phyloP scores from a whole-genome alignment of 306 rosid genomes.

The Cicer bijugum region DNA sequence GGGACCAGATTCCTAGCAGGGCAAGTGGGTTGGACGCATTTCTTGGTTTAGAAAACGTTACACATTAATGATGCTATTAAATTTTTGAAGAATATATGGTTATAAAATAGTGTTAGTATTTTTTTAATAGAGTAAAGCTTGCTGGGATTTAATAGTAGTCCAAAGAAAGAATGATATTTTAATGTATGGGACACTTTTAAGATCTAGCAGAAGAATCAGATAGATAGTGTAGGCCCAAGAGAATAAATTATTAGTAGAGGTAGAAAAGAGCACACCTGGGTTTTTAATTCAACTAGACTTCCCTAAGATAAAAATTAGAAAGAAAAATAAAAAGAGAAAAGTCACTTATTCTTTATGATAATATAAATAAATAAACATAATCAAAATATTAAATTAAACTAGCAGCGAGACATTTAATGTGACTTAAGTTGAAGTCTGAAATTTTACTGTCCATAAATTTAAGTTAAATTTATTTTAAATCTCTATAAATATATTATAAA shows the following conservation, averaged over 20 bases:
- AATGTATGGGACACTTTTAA: slow-evolving; percentile 56
- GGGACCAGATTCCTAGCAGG: slow-evolving; percentile 57
- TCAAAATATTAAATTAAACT: not conserved
- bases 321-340: slow-evolving; percentile 18
- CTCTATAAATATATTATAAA: too few species aligned
- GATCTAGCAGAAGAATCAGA: slow-evolving; percentile 67
- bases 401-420: too few species aligned
- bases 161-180: slow-evolving; percentile 42
- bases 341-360: slow-evolving; percentile 17
- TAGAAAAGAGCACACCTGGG: slow-evolving; percentile 50
- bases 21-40: slow-evolving; percentile 52
- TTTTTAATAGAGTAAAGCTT: slow-evolving; percentile 17
- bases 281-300: slow-evolving; percentile 41
- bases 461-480: too few species aligned
- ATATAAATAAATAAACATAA: not conserved
- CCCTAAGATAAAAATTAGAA: slow-evolving; percentile 51
- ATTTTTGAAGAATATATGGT: slow-evolving; percentile 33
- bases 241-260: slow-evolving; percentile 44
- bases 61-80: slow-evolving; percentile 45
- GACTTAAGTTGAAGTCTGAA: too few species aligned
- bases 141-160: not conserved
- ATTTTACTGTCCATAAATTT: too few species aligned
- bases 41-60: slow-evolving; percentile 50
- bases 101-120: slow-evolving; percentile 26
- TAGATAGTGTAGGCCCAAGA: slow-evolving; percentile 67